Evolutionary conservation across 2,329 filamentous ascomycete genomes (phyloP), one percentile per base, ranked within the genome.

Genomic region (Exserohilum turcica): DNA sequence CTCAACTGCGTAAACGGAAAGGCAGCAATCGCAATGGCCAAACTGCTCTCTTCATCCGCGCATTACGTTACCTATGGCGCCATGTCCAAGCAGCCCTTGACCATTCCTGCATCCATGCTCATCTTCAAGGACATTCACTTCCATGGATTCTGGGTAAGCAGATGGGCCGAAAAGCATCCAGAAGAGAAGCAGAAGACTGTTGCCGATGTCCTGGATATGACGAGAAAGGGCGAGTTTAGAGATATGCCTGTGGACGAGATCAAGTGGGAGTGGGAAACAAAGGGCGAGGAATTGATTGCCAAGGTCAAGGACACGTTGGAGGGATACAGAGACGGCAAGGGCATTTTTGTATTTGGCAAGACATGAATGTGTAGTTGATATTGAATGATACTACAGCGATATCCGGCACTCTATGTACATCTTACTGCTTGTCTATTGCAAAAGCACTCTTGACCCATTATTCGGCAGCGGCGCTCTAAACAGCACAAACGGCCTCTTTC

Each of bases 1-100:
- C 76, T 99, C 53, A 99, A 99, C 75, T 97, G 94, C 72, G 93
- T 99, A 0, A 94, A 94, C 32, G 94, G 94, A 5, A 91, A 92
- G 72, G 86, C 87, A 9, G 91, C 92, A 3, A 88, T 88, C 24
- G 83, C 87, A 1, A 80, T 99, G 68, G 88, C 92, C 5, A 90
- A 92, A 67, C 82, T 84, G 6, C 81, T 99, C 3, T 70, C 71
- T 5, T 78, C 85, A 0, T 84, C 85, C 18, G 89, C 84, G 1
- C 87, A 88, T 51, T 80, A 97, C 74, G 91, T 99, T 19, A 96
- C 93, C 4, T 99, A 99, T 71, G 94, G 94, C 21, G 93, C 90
- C 44, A 99, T 99, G 94, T 86, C 90, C 29, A 90, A 89, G 72
- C 88, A 96, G 78, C 92, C 93, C 0, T 83, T 97, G 21, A 81